phyloP scores from a whole-genome alignment of 805 yeast species.

The Candida ipomoeae region DNA sequence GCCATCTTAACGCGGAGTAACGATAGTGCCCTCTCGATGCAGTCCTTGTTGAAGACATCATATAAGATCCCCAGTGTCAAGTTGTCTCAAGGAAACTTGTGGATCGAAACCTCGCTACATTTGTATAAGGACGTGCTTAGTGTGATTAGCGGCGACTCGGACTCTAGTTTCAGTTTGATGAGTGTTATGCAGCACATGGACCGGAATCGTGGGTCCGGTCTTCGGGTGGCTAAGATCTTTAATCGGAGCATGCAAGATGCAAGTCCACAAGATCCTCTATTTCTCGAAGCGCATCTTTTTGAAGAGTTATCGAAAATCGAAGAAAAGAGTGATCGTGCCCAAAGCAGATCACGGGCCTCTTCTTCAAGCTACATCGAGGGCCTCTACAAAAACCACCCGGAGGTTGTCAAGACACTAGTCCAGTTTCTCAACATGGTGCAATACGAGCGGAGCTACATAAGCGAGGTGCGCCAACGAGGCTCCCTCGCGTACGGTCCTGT shows the following conservation, averaged over 20 bases:
- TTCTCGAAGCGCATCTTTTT: constrained; percentile 13
- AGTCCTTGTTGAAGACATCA: constrained; percentile 9
- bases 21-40: constrained; percentile 12
- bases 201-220: constrained; percentile 18
- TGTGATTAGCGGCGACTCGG: constrained; percentile 25
- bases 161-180: constrained; percentile 31
- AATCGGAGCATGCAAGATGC: constrained; percentile 13
- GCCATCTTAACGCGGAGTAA: constrained; percentile 17
- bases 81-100: constrained; percentile 14
- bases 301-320: constrained; percentile 7
- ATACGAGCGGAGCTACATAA: constrained; percentile 8
- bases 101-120: constrained; percentile 13
- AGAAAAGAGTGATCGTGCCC: background rate
- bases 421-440: constrained; percentile 14
- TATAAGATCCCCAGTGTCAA: constrained; percentile 12
- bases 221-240: constrained; percentile 28
- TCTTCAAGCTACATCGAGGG: background rate
- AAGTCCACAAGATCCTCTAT: constrained; percentile 3
- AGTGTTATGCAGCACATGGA: constrained; percentile 27
- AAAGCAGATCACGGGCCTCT: background rate
- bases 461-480: constrained; percentile 3
- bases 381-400: constrained; percentile 11
- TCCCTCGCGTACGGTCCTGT: constrained; percentile 12
- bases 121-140: constrained; percentile 12
- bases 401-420: constrained; percentile 8